These are phyloP conservation scores for Fusarium burgessii DNA, from an alignment of 2,329 filamentous ascomycete genomes.

Conservation along the genomic window DNA sequence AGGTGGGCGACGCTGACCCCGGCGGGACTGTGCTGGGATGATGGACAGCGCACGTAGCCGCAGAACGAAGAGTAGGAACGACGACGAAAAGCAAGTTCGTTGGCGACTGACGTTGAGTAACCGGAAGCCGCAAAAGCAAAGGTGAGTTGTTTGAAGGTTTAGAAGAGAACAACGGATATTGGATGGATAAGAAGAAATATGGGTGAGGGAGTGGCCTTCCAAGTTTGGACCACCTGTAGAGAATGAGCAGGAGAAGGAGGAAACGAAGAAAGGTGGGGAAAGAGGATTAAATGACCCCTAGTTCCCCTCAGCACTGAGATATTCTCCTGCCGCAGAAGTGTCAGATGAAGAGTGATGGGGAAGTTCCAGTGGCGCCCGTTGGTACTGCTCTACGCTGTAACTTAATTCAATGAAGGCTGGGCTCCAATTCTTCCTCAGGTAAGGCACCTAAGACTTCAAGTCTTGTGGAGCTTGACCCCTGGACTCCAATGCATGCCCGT, in stretches of 20 bases:
- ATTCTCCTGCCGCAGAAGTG: conserved; percentile 29
- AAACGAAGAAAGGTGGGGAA: conserved; percentile 46
- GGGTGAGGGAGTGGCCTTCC: conserved; percentile 31
- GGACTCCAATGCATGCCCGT: conserved; percentile 19
- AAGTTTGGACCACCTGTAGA: conserved; percentile 30
- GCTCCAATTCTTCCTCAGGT: conserved; percentile 36
- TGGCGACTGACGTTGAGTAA: conserved; percentile 26
- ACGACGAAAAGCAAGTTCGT: conserved; percentile 13
- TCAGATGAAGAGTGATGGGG: conserved; percentile 29
- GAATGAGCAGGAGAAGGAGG: conserved; percentile 37
- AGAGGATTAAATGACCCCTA: conserved; percentile 35
- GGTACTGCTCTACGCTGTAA: not conserved
- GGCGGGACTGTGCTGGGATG: conserved; percentile 30
- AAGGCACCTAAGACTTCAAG: conserved; percentile 26
- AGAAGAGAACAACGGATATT: conserved; percentile 26
- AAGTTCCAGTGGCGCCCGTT: conserved; percentile 29
- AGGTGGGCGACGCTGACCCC: conserved; percentile 33
- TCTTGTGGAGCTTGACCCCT: conserved; percentile 23
- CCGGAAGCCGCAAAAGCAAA: conserved; percentile 21
- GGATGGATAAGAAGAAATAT: conserved; percentile 34
- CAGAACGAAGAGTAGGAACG: conserved; percentile 29
- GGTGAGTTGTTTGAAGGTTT: conserved; percentile 20
- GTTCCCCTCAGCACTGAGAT: conserved; percentile 25
- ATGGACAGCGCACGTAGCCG: conserved; percentile 28
- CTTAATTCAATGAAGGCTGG: conserved; percentile 6